Percentiles rank a stretch among this genome's conserved stretches.
Evolutionary conservation across 768 basidiomycete genomes (phyloP).

Genomic region (Mrakia hoshinonis): DNA sequence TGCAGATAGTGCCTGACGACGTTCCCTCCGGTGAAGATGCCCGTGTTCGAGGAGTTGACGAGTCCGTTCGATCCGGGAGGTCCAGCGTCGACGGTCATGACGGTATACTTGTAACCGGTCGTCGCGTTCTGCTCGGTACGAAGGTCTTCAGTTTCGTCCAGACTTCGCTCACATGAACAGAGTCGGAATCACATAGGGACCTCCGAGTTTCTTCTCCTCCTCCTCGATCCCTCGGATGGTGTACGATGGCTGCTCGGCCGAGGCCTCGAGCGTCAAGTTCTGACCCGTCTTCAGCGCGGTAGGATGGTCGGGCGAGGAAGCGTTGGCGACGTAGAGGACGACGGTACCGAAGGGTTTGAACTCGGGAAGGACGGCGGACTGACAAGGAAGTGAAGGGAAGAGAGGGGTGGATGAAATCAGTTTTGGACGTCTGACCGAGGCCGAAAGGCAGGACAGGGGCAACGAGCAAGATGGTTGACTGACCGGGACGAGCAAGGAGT

Average conservation of each 20-base stretch:
- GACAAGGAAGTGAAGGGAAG: neutral
- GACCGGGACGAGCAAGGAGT: conserved; percentile 2
- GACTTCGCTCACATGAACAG: no score
- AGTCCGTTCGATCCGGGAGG: conserved; percentile 5
- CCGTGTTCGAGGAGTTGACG: neutral
- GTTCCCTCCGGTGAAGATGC: neutral
- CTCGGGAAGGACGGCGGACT: conserved; percentile 1
- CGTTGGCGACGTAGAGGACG: neutral
- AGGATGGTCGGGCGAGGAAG: neutral
- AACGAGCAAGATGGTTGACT: neutral
- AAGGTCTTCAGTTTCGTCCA: neutral
- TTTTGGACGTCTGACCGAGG: neutral
- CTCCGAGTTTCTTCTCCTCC: neutral
- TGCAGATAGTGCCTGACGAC: conserved; percentile 2
- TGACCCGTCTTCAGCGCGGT: neutral
- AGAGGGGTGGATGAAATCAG: neutral
- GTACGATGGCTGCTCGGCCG: neutral
- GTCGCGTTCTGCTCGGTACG: neutral
- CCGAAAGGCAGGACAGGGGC: neutral
- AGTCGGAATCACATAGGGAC: neutral
- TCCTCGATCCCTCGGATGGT: neutral
- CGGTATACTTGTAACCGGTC: neutral
- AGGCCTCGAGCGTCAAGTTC: neutral
- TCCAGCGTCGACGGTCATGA: conserved; percentile 1
- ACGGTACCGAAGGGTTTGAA: neutral